Evolutionary conservation across 2,329 filamentous ascomycete species (phyloP).

Genomic region (Zymoseptoria ardabiliae): DNA sequence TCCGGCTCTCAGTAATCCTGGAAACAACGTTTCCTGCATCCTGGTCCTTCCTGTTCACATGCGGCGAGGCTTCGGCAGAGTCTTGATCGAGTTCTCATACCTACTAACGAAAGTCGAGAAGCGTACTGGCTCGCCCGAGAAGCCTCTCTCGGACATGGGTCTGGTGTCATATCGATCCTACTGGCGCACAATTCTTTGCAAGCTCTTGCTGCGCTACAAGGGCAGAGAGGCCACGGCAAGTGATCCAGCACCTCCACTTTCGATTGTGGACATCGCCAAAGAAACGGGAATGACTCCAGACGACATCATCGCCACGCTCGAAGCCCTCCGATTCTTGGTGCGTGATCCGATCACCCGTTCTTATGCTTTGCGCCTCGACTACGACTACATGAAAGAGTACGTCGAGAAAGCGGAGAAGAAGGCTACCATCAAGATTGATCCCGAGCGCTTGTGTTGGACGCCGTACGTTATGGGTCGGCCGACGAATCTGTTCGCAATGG

Average conservation of each 20-base stretch:
- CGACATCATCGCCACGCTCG: conserved; percentile 88
- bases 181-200: conserved; percentile 84
- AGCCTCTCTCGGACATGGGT: conserved; percentile 96
- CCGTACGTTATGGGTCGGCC: conserved; percentile 88
- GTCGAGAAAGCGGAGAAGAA: conserved; percentile 85
- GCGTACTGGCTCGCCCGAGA: conserved; percentile 93
- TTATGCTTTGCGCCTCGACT: conserved; percentile 83
- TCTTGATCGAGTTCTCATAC: conserved; percentile 97
- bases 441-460: conserved; percentile 80
- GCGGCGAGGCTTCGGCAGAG: conserved; percentile 91
- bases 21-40: conserved; percentile 95
- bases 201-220: conserved; percentile 64
- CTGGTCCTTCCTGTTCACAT: conserved; percentile 93
- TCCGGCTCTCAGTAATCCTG: conserved; percentile 28
- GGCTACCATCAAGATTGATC: conserved; percentile 76
- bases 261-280: conserved; percentile 64
- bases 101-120: conserved; percentile 85
- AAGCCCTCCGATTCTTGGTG: conserved; percentile 81
- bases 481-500: conserved; percentile 30
- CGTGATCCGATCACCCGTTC: conserved; percentile 80
- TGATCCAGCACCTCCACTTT: conserved; percentile 30
- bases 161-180: conserved; percentile 96
- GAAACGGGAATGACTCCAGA: conserved; percentile 93
- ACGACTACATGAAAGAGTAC: conserved; percentile 78
- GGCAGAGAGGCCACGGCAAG: conserved; percentile 22